phyloP scores from a whole-genome alignment of 2,329 filamentous ascomycete genomes.

The Nemania serpens region DNA sequence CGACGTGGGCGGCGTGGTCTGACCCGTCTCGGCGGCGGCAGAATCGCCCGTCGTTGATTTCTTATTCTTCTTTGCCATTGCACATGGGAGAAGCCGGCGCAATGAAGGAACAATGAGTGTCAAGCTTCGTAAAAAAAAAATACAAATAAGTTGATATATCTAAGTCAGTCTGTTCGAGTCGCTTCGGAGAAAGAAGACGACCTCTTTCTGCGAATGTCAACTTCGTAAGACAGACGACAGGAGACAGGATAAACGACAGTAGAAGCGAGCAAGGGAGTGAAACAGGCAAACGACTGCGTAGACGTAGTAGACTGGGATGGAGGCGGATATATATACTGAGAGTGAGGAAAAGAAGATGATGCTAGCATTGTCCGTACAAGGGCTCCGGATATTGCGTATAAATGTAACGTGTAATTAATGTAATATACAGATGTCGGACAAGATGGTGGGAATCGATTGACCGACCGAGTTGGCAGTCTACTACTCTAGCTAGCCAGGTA shows the following conservation, averaged over 20 bases:
- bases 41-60: slow-evolving; percentile 41
- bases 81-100: slow-evolving; percentile 25
- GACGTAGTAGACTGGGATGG: neutral
- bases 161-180: too few relatives aligned
- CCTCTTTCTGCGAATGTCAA: too few relatives aligned
- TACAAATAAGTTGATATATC: too few relatives aligned
- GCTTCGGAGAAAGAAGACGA: too few relatives aligned
- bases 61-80: slow-evolving; percentile 57
- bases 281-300: neutral
- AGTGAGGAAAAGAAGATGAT: too few relatives aligned
- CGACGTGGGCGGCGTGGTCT: slow-evolving; percentile 15
- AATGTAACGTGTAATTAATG: neutral
- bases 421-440: neutral
- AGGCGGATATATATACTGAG: neutral
- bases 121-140: too few relatives aligned
- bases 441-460: neutral
- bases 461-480: slow-evolving; percentile 3
- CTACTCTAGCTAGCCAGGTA: too few relatives aligned
- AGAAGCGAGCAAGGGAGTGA: neutral
- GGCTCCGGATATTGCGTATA: neutral
- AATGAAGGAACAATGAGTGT: neutral
- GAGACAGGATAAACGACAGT: too few relatives aligned
- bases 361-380: slow-evolving; percentile 6
- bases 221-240: too few relatives aligned
- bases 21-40: slow-evolving; percentile 23